Evolutionary conservation across 805 yeast genomes (phyloP).

Genomic region (Brettanomyces anomalus): DNA sequence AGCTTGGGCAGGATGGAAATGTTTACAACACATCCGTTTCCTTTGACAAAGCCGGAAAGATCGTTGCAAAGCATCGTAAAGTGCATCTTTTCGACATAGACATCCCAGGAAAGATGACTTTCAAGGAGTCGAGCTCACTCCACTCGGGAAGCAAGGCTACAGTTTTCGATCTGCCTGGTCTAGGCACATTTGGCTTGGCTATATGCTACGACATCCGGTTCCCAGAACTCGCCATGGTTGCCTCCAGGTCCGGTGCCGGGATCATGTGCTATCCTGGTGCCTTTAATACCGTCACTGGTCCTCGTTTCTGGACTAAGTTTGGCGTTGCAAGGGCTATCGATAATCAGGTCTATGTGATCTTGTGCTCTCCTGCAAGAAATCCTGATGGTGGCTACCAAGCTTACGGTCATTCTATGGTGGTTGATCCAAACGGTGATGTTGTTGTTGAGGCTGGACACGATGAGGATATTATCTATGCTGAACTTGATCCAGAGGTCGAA

Average conservation of each 20-base stretch:
- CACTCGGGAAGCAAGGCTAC: constrained; percentile 80
- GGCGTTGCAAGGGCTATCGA: constrained; percentile 71
- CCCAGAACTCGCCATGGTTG: constrained; percentile 66
- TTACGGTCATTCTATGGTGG: constrained; percentile 59
- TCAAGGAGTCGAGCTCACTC: constrained; percentile 70
- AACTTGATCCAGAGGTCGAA: constrained; percentile 53
- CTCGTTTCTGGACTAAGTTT: constrained; percentile 71
- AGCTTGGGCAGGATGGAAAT: constrained; percentile 48
- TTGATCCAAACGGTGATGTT: constrained; percentile 52
- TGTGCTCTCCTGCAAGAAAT: constrained; percentile 88
- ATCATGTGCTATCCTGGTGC: constrained; percentile 82
- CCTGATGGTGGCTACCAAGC: constrained; percentile 48
- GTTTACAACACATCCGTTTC: constrained; percentile 68
- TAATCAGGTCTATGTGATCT: constrained; percentile 60
- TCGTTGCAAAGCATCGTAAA: constrained; percentile 84
- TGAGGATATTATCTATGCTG: constrained; percentile 70
- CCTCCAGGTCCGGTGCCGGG: constrained; percentile 60
- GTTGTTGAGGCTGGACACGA: constrained; percentile 69
- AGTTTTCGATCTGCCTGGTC: constrained; percentile 54
- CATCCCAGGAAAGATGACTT: constrained; percentile 83
- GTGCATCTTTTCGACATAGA: constrained; percentile 89
- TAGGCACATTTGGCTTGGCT: constrained; percentile 75
- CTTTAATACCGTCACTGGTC: constrained; percentile 78
- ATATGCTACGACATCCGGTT: constrained; percentile 76
- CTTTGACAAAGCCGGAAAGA: constrained; percentile 60